phyloP scores from a whole-genome alignment of 1,139 yeast species.

The Debaryomycetaceae sp. region DNA sequence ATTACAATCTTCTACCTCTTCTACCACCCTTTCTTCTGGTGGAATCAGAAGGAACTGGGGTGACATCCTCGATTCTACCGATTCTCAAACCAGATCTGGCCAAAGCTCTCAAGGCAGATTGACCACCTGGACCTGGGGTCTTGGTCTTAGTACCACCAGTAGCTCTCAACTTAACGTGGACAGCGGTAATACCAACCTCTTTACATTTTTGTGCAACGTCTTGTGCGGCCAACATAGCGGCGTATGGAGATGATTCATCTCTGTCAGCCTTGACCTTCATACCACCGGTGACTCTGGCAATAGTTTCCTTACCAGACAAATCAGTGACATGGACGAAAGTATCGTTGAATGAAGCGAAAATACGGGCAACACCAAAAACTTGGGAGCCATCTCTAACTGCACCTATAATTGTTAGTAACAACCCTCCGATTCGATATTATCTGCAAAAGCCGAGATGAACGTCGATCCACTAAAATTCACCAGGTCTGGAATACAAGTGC shows the following conservation, averaged over 20 bases:
- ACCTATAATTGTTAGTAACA: constrained; percentile 8
- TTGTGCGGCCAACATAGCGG: constrained; percentile 99
- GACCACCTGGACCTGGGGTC: constrained; percentile 99
- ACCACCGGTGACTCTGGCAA: constrained; percentile 99
- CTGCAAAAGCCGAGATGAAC: too few relatives aligned
- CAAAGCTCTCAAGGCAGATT: constrained; percentile 99
- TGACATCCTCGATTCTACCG: constrained; percentile 99
- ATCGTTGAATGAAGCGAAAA: constrained; percentile 99
- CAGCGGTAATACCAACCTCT: constrained; percentile 99
- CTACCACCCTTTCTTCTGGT: constrained; percentile 99
- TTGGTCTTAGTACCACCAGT: constrained; percentile 99
- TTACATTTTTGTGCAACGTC: constrained; percentile 98
- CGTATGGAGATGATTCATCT: constrained; percentile 99
- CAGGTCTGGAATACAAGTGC: too few relatives aligned
- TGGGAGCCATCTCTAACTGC: constrained; percentile 58
- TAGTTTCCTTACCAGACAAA: constrained; percentile 99
- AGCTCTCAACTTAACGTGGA: constrained; percentile 99
- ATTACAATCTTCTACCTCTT: constrained; percentile 99
- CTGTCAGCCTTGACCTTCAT: constrained; percentile 99
- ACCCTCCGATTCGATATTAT: background rate
- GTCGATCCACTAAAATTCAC: too few relatives aligned
- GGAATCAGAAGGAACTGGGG: constrained; percentile 99
- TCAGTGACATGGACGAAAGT: constrained; percentile 99
- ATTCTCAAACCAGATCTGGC: constrained; percentile 99
- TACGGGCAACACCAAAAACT: constrained; percentile 99